Evolutionary conservation across 371 early-diverging fungal genomes (phyloP).

Genomic region (Apophysomyces variabilis): DNA sequence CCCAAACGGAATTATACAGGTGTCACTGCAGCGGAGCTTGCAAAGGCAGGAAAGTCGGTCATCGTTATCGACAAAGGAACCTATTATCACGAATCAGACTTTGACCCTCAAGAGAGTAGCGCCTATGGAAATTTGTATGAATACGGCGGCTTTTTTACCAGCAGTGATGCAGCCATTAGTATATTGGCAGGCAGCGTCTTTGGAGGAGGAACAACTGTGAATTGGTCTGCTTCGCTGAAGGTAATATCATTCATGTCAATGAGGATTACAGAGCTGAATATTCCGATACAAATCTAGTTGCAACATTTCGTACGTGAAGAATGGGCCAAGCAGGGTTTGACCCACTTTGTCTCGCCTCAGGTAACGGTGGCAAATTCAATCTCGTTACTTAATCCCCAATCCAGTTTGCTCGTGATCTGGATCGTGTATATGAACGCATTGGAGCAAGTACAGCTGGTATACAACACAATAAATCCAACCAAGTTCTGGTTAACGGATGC

Average conservation of each 20-base stretch:
- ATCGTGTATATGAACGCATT: constrained; percentile 59
- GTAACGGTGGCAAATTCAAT: constrained; percentile 5
- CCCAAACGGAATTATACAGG: constrained; percentile 28
- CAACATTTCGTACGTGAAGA: constrained; percentile 72
- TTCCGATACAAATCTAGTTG: constrained; percentile 28
- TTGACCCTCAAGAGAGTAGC: constrained; percentile 52
- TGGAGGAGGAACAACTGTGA: constrained; percentile 74
- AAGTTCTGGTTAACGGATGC: constrained; percentile 68
- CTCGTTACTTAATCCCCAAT: neutral
- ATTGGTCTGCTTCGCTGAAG: constrained; percentile 65
- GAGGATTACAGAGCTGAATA: neutral
- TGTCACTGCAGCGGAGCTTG: constrained; percentile 71
- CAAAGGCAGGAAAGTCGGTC: constrained; percentile 70
- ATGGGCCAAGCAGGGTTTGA: constrained; percentile 71
- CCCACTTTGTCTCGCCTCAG: constrained; percentile 59
- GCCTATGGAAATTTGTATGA: constrained; percentile 59
- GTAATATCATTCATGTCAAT: constrained; percentile 26
- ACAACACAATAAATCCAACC: constrained; percentile 67
- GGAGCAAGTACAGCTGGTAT: constrained; percentile 60
- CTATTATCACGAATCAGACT: constrained; percentile 60
- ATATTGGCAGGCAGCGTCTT: constrained; percentile 67
- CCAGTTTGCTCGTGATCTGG: constrained; percentile 49
- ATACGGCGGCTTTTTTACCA: constrained; percentile 43
- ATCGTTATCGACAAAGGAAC: constrained; percentile 77
- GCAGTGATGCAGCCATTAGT: constrained; percentile 50